Percentiles rank a stretch among this genome's conserved stretches.
Conservation (phyloP, 2,329 filamentous ascomycete genomes). For the Aspergillus terreus region DNA sequence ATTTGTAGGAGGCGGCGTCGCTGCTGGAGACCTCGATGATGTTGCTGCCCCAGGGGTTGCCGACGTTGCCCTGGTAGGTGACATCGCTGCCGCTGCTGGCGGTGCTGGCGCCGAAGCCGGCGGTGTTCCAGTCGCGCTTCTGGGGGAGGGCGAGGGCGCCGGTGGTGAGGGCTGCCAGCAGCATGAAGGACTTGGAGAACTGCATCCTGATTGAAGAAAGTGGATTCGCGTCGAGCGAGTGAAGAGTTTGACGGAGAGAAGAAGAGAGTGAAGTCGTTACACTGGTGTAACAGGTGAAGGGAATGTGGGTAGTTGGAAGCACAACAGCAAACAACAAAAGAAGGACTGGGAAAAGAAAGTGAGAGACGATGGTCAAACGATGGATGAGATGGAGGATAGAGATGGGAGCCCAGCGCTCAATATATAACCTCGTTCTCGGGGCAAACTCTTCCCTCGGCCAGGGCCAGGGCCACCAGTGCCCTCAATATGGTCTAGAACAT, state of each 20-base stretch:
- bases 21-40: slow-evolving; percentile 32
- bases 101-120: slow-evolving; percentile 33
- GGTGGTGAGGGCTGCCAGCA: slow-evolving; percentile 29
- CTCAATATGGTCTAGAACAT: slow-evolving; percentile 1
- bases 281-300: background rate
- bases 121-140: slow-evolving; percentile 19
- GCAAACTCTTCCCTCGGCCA: background rate
- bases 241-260: background rate
- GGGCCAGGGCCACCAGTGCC: background rate
- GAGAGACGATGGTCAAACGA: background rate
- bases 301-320: slow-evolving; percentile 8
- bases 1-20: slow-evolving; percentile 31
- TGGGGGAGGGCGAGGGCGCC: slow-evolving; percentile 5
- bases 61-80: slow-evolving; percentile 37
- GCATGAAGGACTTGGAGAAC: slow-evolving; percentile 26
- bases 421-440: background rate
- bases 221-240: background rate
- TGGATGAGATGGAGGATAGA: background rate
- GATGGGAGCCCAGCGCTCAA: background rate
- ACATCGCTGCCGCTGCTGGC: slow-evolving; percentile 19
- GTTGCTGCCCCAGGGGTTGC: slow-evolving; percentile 39
- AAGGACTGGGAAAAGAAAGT: background rate
- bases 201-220: slow-evolving; percentile 20
- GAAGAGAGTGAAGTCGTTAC: background rate
- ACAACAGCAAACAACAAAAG: background rate